These are phyloP conservation scores for Zymoseptoria tritici DNA, from an alignment of 2,329 filamentous ascomycete species.

Conservation along the genomic window DNA sequence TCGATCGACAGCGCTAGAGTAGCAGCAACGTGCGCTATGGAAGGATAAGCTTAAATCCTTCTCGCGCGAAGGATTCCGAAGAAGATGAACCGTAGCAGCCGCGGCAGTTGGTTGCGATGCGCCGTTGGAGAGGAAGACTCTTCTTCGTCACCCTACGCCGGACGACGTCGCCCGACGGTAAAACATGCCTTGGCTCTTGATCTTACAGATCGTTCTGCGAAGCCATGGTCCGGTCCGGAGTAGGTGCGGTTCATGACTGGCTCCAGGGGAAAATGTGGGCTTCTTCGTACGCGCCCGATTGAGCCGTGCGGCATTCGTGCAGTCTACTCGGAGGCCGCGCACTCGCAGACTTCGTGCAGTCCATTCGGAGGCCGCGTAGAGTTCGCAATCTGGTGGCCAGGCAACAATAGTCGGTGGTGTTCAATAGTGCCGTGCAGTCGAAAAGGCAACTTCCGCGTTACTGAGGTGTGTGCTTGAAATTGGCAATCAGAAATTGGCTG, in stretches of 20 bases:
- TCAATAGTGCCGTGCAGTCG: no score
- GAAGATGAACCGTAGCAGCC: neutral
- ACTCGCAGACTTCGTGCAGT: neutral
- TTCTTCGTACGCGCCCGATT: neutral
- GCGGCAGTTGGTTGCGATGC: neutral
- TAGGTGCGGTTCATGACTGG: neutral
- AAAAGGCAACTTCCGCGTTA: no score
- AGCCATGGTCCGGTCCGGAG: neutral
- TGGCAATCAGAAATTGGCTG: no score
- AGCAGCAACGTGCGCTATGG: neutral
- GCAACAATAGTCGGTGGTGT: neutral
- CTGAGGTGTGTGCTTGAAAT: no score
- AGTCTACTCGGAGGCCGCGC: neutral
- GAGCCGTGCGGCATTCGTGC: neutral
- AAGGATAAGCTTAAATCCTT: neutral
- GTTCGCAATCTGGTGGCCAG: neutral
- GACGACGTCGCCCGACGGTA: neutral
- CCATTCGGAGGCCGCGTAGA: neutral
- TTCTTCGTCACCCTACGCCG: neutral
- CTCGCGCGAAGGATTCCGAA: neutral
- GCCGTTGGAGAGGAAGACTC: neutral
- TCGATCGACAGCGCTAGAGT: neutral
- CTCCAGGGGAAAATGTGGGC: neutral
- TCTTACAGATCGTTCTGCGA: neutral
- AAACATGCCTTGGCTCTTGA: neutral